These are phyloP conservation scores for Jaltomata sinuosa DNA, from an alignment of 257 asterid species.

Conservation along the genomic window DNA sequence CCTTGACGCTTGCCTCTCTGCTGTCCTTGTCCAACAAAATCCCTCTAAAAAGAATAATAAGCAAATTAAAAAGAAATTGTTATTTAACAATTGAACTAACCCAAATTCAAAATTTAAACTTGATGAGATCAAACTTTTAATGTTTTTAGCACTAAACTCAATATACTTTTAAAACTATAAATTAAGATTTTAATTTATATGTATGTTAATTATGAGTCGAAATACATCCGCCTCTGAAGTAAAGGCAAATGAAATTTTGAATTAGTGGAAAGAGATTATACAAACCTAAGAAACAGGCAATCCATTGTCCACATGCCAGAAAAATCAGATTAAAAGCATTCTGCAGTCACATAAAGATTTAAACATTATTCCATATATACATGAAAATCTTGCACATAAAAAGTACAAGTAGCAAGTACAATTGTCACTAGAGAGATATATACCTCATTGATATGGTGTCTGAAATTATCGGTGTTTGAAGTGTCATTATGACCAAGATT, in stretches of 20 bases:
- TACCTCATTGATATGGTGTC: constrained; percentile 45
- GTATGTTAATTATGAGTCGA: no score
- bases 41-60: constrained; percentile 44
- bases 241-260: no score
- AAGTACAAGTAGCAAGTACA: no score
- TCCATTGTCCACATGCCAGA: constrained; percentile 67
- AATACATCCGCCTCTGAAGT: no score
- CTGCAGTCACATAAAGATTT: constrained; percentile 35
- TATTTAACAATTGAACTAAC: background rate
- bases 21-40: constrained; percentile 92
- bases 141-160: no score
- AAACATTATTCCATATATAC: no score
- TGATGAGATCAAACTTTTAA: no score
- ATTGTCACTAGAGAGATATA: no score
- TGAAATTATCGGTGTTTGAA: constrained; percentile 17
- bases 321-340: constrained; percentile 61
- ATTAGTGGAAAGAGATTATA: background rate
- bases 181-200: no score
- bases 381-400: background rate
- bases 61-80: background rate
- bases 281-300: constrained; percentile 70
- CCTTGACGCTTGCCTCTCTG: constrained; percentile 81
- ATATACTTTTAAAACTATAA: no score
- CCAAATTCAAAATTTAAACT: no score
- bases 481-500: constrained; percentile 28